Percentiles rank a stretch among this genome's conserved stretches.
Evolutionary conservation across 1,284 basidiomycete genomes (phyloP).

Genomic region (Lentinus polychrous): DNA sequence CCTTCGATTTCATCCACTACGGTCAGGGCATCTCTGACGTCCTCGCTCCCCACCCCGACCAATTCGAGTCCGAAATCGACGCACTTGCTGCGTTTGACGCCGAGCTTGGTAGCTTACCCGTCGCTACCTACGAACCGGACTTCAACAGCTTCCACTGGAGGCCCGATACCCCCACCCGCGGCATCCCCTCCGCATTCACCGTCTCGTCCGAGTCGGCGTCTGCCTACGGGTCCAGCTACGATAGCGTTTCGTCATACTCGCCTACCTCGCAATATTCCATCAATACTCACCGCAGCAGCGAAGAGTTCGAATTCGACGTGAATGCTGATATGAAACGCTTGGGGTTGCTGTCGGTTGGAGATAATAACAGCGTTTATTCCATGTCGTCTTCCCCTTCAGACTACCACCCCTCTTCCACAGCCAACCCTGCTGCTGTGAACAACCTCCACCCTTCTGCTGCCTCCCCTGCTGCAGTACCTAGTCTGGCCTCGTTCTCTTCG

Average conservation of each 20-base stretch:
- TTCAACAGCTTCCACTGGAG: constrained; percentile 59
- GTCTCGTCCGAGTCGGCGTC: constrained; percentile 66
- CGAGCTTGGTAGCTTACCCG: constrained; percentile 53
- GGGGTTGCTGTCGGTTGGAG: constrained; percentile 15
- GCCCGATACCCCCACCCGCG: constrained; percentile 55
- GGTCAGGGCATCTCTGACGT: constrained; percentile 53
- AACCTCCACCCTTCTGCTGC: constrained; percentile 11
- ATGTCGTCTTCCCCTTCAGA: constrained; percentile 52
- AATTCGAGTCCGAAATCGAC: constrained; percentile 77
- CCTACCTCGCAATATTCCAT: constrained; percentile 56
- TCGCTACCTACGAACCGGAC: constrained; percentile 35
- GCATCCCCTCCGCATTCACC: constrained; percentile 71
- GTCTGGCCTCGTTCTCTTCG: constrained; percentile 11
- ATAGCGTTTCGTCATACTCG: constrained; percentile 55
- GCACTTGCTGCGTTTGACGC: constrained; percentile 56
- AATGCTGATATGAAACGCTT: constrained; percentile 61
- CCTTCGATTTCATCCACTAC: constrained; percentile 63
- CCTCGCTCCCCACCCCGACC: constrained; percentile 67
- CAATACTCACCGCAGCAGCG: constrained; percentile 59
- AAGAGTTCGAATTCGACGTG: constrained; percentile 41
- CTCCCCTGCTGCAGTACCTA: constrained; percentile 28
- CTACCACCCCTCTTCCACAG: constrained; percentile 20
- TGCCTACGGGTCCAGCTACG: constrained; percentile 31
- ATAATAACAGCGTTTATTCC: constrained; percentile 36
- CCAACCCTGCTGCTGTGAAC: neutral